Conservation (phyloP, 1,139 yeast species). For the Keqinozyma sinolaborantium region DNA sequence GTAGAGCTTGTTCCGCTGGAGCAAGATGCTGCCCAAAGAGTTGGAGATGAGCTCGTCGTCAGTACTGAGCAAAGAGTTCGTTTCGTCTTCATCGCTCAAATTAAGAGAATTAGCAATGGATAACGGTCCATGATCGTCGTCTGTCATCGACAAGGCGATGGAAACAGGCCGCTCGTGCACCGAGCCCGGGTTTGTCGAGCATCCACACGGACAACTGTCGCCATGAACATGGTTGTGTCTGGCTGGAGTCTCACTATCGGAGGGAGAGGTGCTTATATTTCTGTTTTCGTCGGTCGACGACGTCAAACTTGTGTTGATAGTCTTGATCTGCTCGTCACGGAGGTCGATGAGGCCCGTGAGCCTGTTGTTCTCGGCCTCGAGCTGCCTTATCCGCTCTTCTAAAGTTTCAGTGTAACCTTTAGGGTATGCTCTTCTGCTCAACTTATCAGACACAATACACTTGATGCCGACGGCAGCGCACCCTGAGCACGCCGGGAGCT, state of each 20-base stretch:
- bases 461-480: constrained; percentile 43
- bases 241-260: constrained; percentile 1
- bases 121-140: constrained; percentile 20
- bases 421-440: constrained; percentile 45
- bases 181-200: constrained; percentile 47
- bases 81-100: constrained; percentile 52
- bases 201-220: constrained; percentile 55
- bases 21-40: constrained; percentile 13
- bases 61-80: constrained; percentile 26
- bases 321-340: constrained; percentile 56
- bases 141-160: constrained; percentile 49
- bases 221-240: constrained; percentile 27
- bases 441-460: constrained; percentile 44
- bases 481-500: constrained; percentile 44
- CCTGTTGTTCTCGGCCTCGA: constrained; percentile 42
- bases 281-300: constrained; percentile 1
- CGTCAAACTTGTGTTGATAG: constrained; percentile 13
- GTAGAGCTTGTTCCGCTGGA: constrained; percentile 13
- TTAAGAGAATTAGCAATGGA: constrained; percentile 36
- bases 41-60: constrained; percentile 22
- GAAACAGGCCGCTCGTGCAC: constrained; percentile 64
- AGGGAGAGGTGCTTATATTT: neutral
- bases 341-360: constrained; percentile 50
- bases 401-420: constrained; percentile 48
- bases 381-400: constrained; percentile 43